These are phyloP conservation scores for Aureobasidium sp. DNA, from an alignment of 2,329 filamentous ascomycete species.

Conservation along the genomic window DNA sequence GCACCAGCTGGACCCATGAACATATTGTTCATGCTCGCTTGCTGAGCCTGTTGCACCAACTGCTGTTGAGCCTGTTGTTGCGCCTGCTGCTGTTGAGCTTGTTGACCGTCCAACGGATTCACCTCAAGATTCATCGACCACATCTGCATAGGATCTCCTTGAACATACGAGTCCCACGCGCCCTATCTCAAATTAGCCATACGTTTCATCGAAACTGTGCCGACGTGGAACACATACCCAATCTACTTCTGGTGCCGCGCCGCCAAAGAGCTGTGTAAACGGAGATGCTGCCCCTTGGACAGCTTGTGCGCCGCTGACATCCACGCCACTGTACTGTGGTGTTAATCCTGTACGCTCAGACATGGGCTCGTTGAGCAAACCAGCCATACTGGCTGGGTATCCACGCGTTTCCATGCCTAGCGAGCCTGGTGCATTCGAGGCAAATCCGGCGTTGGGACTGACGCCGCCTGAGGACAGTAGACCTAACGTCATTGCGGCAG, in stretches of 20 bases:
- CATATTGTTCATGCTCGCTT: conserved; percentile 12
- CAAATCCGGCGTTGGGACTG: conserved; percentile 39
- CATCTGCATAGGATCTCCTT: conserved; percentile 45
- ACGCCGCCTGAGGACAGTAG: conserved; percentile 58
- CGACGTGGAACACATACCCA: conserved; percentile 44
- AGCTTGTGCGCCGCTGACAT: conserved; percentile 27
- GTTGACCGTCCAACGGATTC: conserved; percentile 22
- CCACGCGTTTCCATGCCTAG: conserved; percentile 19
- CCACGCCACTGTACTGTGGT: conserved; percentile 27
- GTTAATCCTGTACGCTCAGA: conserved; percentile 28
- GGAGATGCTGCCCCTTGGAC: conserved; percentile 27
- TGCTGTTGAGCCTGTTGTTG: conserved; percentile 14
- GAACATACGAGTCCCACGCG: conserved; percentile 63
- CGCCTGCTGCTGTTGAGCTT: conserved; percentile 17
- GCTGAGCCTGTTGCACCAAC: conserved; percentile 7
- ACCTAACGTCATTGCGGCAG: conserved; percentile 63
- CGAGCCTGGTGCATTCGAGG: background rate
- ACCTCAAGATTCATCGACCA: conserved; percentile 28
- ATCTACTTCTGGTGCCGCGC: conserved; percentile 29
- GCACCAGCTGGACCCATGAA: conserved; percentile 12
- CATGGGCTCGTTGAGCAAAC: conserved; percentile 29
- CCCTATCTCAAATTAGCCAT: conserved; percentile 40
- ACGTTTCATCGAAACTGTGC: background rate
- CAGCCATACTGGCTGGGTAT: conserved; percentile 30
- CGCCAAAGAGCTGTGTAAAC: conserved; percentile 34